Evolutionary conservation across 768 basidiomycete species (phyloP), one percentile per base, ranked within the genome.

Genomic region (Serendipita indica): DNA sequence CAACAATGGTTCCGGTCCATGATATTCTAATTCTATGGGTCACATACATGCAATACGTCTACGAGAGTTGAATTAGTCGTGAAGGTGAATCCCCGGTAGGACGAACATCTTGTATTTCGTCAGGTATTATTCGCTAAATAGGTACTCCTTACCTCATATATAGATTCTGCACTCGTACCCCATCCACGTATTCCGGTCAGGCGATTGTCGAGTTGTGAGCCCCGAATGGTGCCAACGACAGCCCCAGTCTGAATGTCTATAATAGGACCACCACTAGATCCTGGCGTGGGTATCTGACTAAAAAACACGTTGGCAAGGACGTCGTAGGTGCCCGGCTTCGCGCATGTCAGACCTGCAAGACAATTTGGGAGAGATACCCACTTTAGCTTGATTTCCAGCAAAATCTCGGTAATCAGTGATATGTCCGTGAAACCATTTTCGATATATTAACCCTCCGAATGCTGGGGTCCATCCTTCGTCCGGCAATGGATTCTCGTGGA

Each of bases 241-340:
- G 81, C 75, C 3, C 83, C 83, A 28, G 69, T 78, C 61, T 78
- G 73, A 61, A 75, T 74, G 59, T 82, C 79, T 5, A 86, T 70
- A 58, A 86, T 77, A 0, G 84, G 83, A 1, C 82, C 83, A 3
- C 84, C 84, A 59, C 82, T 84, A 18, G 82, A 83, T 4, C 84
- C 84, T 1, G 76, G 72, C 0, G 78, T 77, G 12, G 83, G 83
- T 5, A 77, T 65, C 2, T 77, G 75, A 33, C 70, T 68, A 65
- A 83, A 77, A 43, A 79, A 65, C 62, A 86, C 66, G 63, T 81
- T 77, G 1, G 77, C 75, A 7, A 86, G 73, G 3, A 77, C 70
- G 63, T 83, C 82, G 65, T 84, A 80, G n/a, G 82, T 82, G 14
- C 84, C 84, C 2, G 81, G 78, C 79, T 82, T 63, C 25, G 45